Conservation (phyloP, 176 grass and related monocot genomes). For the Phoenix dactylifera region DNA sequence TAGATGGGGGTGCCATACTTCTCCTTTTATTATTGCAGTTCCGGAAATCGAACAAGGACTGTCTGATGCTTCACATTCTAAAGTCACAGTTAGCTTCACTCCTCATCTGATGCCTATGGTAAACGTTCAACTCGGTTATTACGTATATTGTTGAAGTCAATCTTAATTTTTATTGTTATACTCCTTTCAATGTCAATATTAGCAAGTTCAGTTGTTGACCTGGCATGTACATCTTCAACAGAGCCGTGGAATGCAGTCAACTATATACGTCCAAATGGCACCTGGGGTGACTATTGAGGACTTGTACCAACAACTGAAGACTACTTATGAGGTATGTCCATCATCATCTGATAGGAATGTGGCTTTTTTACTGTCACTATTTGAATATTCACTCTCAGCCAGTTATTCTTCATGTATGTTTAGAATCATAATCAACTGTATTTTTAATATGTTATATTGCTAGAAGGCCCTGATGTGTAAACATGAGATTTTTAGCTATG, state of each 20-base stretch:
- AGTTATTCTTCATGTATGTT: no score
- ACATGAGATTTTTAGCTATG: no score
- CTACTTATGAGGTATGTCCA: slow-evolving; percentile 62
- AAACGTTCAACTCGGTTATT: slow-evolving; percentile 1
- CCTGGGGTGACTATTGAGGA: slow-evolving; percentile 57
- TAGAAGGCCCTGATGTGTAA: no score
- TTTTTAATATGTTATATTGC: no score
- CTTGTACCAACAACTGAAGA: slow-evolving; percentile 68
- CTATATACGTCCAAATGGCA: slow-evolving; percentile 77
- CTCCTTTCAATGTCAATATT: neutral
- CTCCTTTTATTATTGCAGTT: slow-evolving; percentile 36
- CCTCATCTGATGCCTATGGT: slow-evolving; percentile 97
- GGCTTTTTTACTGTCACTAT: no score
- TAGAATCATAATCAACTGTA: no score
- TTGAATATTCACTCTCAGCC: no score
- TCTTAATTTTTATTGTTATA: neutral
- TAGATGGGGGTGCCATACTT: slow-evolving; percentile 16
- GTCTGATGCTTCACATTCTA: slow-evolving; percentile 64
- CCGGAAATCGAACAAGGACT: slow-evolving; percentile 98
- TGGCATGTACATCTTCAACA: slow-evolving; percentile 24
- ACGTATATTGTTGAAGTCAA: neutral
- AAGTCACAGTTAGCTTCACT: slow-evolving; percentile 93
- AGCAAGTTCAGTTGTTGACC: neutral
- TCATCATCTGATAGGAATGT: no score
- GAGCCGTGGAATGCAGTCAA: slow-evolving; percentile 99